phyloP scores from a whole-genome alignment of 2,329 filamentous ascomycete genomes.

The Aureobasidium sp. region DNA sequence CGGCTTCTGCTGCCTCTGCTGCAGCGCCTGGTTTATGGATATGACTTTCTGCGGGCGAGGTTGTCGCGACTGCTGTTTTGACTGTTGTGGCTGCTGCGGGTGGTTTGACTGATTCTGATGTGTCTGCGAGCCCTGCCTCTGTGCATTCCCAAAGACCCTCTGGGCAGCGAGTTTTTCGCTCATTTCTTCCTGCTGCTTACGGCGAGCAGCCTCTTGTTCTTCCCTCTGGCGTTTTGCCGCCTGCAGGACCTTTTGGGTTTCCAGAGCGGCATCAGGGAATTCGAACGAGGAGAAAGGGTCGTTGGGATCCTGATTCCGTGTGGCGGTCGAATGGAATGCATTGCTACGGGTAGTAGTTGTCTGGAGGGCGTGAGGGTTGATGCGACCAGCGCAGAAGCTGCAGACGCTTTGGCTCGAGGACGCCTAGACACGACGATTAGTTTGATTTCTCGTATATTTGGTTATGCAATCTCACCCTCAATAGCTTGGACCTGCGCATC shows the following conservation, averaged over 20 bases:
- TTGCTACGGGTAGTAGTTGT: neutral
- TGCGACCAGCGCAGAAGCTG: constrained; percentile 13
- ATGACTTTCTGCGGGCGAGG: no score
- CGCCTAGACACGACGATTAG: neutral
- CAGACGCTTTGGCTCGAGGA: constrained; percentile 16
- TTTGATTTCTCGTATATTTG: no score
- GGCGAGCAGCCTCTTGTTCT: neutral
- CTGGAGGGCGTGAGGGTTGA: neutral
- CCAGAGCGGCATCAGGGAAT: neutral
- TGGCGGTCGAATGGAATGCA: constrained; percentile 4
- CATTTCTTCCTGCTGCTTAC: neutral
- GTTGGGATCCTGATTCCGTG: neutral
- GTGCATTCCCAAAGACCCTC: neutral
- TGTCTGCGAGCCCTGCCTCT: neutral
- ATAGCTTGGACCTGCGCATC: constrained; percentile 10
- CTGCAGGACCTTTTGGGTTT: neutral
- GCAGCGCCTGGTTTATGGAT: neutral
- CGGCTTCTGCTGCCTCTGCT: neutral
- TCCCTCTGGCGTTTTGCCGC: neutral
- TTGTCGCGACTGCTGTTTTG: neutral
- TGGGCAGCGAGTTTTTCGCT: neutral
- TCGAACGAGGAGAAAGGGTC: neutral
- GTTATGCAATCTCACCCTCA: neutral
- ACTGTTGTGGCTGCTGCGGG: neutral
- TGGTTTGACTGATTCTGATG: neutral